Conservation (phyloP, 192 early-diverging fungal species). For the Podila verticillata region DNA sequence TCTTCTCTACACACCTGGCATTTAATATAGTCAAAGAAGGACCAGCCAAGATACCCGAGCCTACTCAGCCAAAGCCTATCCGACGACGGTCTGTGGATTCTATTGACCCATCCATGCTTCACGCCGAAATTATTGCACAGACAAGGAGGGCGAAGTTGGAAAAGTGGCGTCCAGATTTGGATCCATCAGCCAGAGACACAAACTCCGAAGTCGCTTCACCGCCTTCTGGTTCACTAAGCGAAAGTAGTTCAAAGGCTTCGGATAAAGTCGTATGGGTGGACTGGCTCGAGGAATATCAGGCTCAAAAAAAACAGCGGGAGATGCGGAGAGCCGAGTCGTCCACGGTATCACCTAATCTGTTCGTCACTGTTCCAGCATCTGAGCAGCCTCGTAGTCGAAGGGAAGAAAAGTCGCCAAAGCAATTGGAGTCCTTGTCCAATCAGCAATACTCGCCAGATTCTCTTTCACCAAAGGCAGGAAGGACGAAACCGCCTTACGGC, state of each 20-base stretch:
- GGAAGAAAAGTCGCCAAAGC: neutral
- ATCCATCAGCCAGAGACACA: slow-evolving; percentile 3
- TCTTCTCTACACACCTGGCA: neutral
- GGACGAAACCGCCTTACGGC: slow-evolving; percentile 24
- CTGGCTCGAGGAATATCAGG: slow-evolving; percentile 47
- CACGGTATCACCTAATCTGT: slow-evolving; percentile 18
- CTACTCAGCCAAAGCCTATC: slow-evolving; percentile 33
- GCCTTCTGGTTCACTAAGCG: neutral
- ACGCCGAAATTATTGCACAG: slow-evolving; percentile 49
- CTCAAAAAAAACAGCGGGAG: slow-evolving; percentile 25
- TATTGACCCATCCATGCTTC: slow-evolving; percentile 46
- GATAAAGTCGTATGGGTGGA: slow-evolving; percentile 43
- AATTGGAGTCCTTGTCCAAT: neutral
- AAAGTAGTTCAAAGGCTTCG: neutral
- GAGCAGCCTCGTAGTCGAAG: slow-evolving; percentile 3
- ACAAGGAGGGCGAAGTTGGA: slow-evolving; percentile 45
- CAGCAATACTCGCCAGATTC: slow-evolving; percentile 1
- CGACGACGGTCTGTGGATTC: slow-evolving; percentile 47
- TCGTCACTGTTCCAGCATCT: slow-evolving; percentile 26
- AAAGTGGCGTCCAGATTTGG: slow-evolving; percentile 46
- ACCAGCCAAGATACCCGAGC: slow-evolving; percentile 36
- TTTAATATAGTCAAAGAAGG: slow-evolving; percentile 32
- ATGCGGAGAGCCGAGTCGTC: slow-evolving; percentile 20
- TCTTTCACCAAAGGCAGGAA: slow-evolving; percentile 16
- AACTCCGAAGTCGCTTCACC: neutral